Evolutionary conservation across 108 stramenopile species (phyloP).

Genomic region (Skeletonema potamos): DNA sequence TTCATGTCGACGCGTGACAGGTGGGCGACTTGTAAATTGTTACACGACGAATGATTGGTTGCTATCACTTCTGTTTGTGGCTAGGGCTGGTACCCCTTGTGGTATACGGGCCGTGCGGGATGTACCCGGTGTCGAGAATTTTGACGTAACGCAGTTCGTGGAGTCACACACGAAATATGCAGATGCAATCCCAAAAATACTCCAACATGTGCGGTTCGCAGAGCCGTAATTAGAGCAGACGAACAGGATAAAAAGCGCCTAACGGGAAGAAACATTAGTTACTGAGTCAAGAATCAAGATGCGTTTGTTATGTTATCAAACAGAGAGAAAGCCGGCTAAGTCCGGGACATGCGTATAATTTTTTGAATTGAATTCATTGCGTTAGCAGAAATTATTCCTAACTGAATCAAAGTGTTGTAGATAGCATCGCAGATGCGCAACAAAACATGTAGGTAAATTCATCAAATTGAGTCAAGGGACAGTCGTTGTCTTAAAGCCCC

Average conservation of each 20-base stretch:
- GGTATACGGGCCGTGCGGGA: constrained; percentile 27
- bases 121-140: constrained; percentile 62
- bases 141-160: constrained; percentile 55
- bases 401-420: no score
- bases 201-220: constrained; percentile 48
- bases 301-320: neutral
- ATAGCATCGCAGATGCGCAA: neutral
- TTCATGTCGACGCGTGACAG: constrained; percentile 66
- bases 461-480: neutral
- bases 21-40: constrained; percentile 86
- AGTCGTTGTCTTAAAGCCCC: neutral
- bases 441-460: neutral
- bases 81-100: constrained; percentile 44
- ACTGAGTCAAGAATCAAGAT: no score
- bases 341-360: neutral
- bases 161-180: constrained; percentile 55
- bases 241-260: no score
- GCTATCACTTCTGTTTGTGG: constrained; percentile 67
- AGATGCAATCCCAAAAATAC: constrained; percentile 49
- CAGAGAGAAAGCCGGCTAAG: no score
- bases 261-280: no score
- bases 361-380: neutral
- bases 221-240: constrained; percentile 18
- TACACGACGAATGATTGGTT: constrained; percentile 82
- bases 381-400: neutral